phyloP scores from a whole-genome alignment of 306 rosid species.

The Carpinus viminea region DNA sequence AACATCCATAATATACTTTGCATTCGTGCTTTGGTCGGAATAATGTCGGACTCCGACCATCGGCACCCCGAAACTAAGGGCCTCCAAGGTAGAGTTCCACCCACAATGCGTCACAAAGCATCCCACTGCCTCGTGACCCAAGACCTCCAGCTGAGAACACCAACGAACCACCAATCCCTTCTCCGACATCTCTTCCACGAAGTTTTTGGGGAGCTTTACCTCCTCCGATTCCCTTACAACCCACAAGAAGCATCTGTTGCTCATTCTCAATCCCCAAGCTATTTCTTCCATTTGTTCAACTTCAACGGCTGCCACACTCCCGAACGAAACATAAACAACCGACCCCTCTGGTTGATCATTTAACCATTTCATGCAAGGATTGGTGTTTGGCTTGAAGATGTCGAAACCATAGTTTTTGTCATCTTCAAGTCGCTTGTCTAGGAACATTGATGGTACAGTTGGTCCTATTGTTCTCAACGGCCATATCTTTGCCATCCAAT shows the following conservation, averaged over 20 bases:
- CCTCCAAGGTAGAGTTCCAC: neutral
- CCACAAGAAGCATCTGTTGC: neutral
- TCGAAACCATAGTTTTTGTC: conserved; percentile 46
- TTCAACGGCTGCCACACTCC: neutral
- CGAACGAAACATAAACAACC: neutral
- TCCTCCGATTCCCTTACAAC: neutral
- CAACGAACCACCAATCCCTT: neutral
- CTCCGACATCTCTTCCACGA: neutral
- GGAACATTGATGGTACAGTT: conserved; percentile 46
- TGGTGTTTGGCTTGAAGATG: conserved; percentile 32
- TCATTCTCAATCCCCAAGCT: neutral
- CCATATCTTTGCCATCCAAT: too few relatives aligned
- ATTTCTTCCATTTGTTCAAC: neutral
- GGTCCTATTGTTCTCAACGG: conserved; percentile 40
- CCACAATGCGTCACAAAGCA: neutral
- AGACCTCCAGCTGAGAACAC: neutral
- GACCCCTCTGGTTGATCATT: neutral
- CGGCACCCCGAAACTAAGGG: neutral
- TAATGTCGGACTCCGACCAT: neutral
- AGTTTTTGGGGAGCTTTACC: conserved; percentile 1
- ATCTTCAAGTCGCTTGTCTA: conserved; percentile 41
- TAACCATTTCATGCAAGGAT: conserved; percentile 38
- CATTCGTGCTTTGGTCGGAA: neutral
- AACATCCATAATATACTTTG: neutral
- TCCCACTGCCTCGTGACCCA: neutral